Conservation (phyloP, 768 basidiomycete species). For the Nevesoporus exiguus region DNA sequence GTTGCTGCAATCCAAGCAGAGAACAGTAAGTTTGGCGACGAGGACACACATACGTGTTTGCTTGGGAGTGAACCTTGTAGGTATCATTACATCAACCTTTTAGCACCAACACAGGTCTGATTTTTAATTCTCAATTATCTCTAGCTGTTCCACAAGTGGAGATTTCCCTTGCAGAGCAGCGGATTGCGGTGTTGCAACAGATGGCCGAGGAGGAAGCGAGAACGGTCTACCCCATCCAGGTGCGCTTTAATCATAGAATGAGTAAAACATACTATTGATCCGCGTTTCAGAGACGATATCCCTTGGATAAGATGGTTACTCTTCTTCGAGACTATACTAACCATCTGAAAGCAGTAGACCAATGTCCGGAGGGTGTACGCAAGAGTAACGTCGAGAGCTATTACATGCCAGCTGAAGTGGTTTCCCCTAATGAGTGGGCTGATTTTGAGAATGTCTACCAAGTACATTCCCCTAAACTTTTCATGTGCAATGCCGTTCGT, state of each 20-base stretch:
- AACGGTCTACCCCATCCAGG: conserved; percentile 12
- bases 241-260: conserved; percentile 1
- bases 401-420: conserved; percentile 63
- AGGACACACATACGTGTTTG: conserved; percentile 78
- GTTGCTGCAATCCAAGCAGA: conserved; percentile 39
- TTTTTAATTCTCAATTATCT: background rate
- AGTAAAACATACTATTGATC: background rate
- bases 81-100: conserved; percentile 20
- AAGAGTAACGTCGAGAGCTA: conserved; percentile 45
- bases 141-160: conserved; percentile 66
- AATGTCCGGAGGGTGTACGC: conserved; percentile 28
- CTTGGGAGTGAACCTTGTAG: conserved; percentile 69
- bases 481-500: conserved; percentile 70
- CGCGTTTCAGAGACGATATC: conserved; percentile 21
- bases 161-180: conserved; percentile 51
- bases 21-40: conserved; percentile 79
- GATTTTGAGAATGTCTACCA: conserved; percentile 91
- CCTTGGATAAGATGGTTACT: conserved; percentile 48
- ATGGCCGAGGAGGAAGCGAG: conserved; percentile 15
- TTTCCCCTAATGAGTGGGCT: conserved; percentile 67
- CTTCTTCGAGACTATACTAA: conserved; percentile 60
- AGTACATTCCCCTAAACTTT: conserved; percentile 80
- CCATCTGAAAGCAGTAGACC: conserved; percentile 48
- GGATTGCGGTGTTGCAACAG: conserved; percentile 48
- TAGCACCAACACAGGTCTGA: background rate